A percentile compares a stretch with the other conserved stretches of the same genome.
Conservation (phyloP, 2,329 filamentous ascomycete genomes). For the Coniochaeta sp. region DNA sequence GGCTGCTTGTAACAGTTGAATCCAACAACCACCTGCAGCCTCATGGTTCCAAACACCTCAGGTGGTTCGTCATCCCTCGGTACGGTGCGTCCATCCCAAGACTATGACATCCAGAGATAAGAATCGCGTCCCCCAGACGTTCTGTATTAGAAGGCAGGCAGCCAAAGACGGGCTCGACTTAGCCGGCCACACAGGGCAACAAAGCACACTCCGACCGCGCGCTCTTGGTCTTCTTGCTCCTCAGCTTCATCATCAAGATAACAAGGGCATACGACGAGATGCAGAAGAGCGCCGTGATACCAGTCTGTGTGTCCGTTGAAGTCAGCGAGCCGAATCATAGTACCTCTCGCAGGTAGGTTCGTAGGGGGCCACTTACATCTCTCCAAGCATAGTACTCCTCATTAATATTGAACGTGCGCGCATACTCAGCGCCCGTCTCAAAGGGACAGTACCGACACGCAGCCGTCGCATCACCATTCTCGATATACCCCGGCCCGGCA, state of each 20-base stretch:
- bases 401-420: slow-evolving; percentile 50
- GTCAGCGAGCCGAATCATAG: neutral
- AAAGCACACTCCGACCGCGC: slow-evolving; percentile 16
- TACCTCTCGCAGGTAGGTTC: too few species aligned
- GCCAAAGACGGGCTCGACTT: neutral
- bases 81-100: too few species aligned
- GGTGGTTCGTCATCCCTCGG: too few species aligned
- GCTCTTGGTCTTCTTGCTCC: slow-evolving; percentile 39
- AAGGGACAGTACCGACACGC: slow-evolving; percentile 60
- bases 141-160: too few species aligned
- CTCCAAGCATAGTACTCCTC: slow-evolving; percentile 1
- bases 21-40: too few species aligned
- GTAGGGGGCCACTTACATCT: neutral
- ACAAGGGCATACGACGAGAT: slow-evolving; percentile 33
- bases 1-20: too few species aligned
- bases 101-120: too few species aligned
- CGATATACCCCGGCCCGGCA: slow-evolving; percentile 61
- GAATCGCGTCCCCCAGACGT: too few species aligned
- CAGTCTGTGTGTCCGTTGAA: slow-evolving; percentile 3
- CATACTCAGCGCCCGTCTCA: slow-evolving; percentile 52
- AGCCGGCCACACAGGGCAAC: too few species aligned
- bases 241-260: slow-evolving; percentile 39
- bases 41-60: too few species aligned
- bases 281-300: slow-evolving; percentile 35
- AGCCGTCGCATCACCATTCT: slow-evolving; percentile 46